Evolutionary conservation across 2,329 filamentous ascomycete genomes (phyloP), one percentile per base, ranked within the genome.

Genomic region (Monilinia laxa): DNA sequence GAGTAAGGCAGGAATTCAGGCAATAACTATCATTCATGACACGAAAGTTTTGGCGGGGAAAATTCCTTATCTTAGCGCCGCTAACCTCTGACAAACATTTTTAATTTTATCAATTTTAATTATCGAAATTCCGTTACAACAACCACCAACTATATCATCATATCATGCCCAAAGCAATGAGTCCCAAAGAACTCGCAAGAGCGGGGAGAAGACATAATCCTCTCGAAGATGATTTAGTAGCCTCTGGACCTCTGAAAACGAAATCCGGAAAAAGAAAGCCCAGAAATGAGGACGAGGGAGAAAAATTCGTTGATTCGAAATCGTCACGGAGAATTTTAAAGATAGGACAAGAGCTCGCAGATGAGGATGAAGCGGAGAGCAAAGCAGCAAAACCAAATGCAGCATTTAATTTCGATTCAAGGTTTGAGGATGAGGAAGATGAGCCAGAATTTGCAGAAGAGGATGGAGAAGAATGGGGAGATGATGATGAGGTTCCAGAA

Each of bases 241-340:
- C 92, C 72, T 84, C 88, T 67, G 84, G 89, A 68, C 81, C 88
- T 71, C 78, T 94, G 75, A 87, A 93, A 80, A 87, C 87, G 77
- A 88, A 93, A 83, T 88, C 88, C 72, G 83, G 83, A 74, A 92
- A 92, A 81, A 84, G 84, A 72, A 90, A 88, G 78, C 81, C 83
- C 71, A 85, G 82, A 65, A 78, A 83, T 62, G 85, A 87, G 45
- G 83, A 85, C 42, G 84, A 87, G 67, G 84, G 85, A 68, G 87
- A 90, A 69, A 82, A 84, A 70, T 98, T 90, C 75, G 87, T 99
- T 69, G 93, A 97, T 78, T 88, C 93, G 67, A 93, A 92, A 77
- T 88, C 93, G 23, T 97, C 94, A 67, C 86, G 89, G 73, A 93
- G 92, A 74, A 99, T 99, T 76, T 77, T 99, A 68, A 87, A 90